These are phyloP conservation scores for Acrocalymma vagum DNA, from an alignment of 2,329 filamentous ascomycete genomes.

Conservation along the genomic window DNA sequence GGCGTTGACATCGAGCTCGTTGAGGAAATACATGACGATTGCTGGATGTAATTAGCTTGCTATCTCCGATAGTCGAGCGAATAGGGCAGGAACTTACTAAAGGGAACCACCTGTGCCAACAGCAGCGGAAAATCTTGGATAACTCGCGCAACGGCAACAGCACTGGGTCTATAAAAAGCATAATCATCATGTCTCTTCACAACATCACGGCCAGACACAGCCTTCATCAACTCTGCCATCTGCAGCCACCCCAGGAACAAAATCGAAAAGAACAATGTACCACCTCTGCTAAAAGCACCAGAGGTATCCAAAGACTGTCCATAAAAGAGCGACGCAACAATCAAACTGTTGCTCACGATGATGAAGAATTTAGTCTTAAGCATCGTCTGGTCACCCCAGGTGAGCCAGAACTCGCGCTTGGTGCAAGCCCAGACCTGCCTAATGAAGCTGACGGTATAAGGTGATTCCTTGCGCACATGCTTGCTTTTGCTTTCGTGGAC, in stretches of 20 bases:
- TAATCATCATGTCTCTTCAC: conserved; percentile 74
- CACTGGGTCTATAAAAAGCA: conserved; percentile 74
- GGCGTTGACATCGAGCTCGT: conserved; percentile 64
- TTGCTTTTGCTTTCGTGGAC: conserved; percentile 72
- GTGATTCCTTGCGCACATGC: conserved; percentile 72
- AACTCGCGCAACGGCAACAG: conserved; percentile 68
- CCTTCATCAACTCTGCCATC: conserved; percentile 79
- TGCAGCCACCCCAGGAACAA: conserved; percentile 76
- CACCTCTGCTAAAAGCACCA: conserved; percentile 70
- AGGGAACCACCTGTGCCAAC: conserved; percentile 66
- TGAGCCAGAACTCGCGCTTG: conserved; percentile 79
- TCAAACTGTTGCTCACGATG: conserved; percentile 76
- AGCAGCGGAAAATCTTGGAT: conserved; percentile 70
- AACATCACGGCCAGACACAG: conserved; percentile 74
- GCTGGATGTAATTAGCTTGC: conserved; percentile 20
- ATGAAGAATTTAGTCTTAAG: conserved; percentile 80
- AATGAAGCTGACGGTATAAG: conserved; percentile 78
- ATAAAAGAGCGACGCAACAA: conserved; percentile 83
- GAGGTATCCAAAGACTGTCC: conserved; percentile 67
- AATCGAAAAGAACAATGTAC: conserved; percentile 72
- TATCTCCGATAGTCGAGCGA: background rate
- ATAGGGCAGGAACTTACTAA: conserved; percentile 41
- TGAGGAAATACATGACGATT: conserved; percentile 73
- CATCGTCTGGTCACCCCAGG: conserved; percentile 77
- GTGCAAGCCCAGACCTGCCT: conserved; percentile 75